phyloP scores from a whole-genome alignment of 148 eudicot species.

The Agrostemma githago region DNA sequence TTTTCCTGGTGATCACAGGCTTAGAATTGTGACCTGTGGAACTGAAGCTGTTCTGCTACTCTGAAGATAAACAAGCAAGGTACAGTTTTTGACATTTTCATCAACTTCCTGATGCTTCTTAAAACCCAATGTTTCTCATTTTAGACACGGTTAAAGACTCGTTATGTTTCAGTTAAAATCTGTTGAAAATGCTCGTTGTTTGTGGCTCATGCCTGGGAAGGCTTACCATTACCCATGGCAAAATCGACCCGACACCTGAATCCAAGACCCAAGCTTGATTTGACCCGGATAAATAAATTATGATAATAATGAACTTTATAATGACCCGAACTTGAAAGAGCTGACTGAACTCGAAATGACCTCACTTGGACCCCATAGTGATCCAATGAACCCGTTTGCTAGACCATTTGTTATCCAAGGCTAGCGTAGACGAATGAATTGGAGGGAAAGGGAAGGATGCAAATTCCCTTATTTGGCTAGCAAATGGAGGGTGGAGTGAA shows the following conservation, averaged over 20 bases:
- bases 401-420: neutral
- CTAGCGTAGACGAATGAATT: too few relatives aligned
- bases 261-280: too few relatives aligned
- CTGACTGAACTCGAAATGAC: too few relatives aligned
- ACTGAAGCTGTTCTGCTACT: neutral
- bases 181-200: neutral
- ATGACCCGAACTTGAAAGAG: too few relatives aligned
- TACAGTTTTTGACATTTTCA: neutral
- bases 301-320: too few relatives aligned
- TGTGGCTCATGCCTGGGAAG: neutral
- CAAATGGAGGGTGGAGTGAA: neutral
- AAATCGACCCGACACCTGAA: too few relatives aligned
- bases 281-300: too few relatives aligned
- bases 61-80: neutral
- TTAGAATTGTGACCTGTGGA: neutral
- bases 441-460: too few relatives aligned
- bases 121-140: neutral
- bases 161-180: too few relatives aligned
- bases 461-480: neutral
- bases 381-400: too few relatives aligned
- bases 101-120: neutral
- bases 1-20: constrained; percentile 1
- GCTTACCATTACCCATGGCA: neutral
- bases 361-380: too few relatives aligned
- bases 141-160: neutral